Conservation (phyloP, 768 basidiomycete species). For the Boletus rex-veris region DNA sequence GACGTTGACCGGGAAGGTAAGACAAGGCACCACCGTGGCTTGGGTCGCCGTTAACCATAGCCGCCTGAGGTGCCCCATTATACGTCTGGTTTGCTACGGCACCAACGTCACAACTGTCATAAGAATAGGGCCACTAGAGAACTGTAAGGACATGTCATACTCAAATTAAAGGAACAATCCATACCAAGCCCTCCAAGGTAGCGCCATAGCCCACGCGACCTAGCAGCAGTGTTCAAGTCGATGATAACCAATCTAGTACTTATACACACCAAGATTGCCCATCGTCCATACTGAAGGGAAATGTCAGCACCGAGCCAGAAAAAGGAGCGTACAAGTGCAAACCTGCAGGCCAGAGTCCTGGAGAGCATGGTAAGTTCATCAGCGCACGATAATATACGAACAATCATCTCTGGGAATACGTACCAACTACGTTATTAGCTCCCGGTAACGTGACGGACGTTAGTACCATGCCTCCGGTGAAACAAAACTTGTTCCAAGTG, state of each 20-base stretch:
- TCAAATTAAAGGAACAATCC: slow-evolving; percentile 16
- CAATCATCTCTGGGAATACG: slow-evolving; percentile 1
- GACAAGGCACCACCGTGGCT: slow-evolving; percentile 55
- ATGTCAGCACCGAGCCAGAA: slow-evolving; percentile 11
- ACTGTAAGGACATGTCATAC: neutral
- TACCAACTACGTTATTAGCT: slow-evolving; percentile 48
- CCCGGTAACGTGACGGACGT: slow-evolving; percentile 69
- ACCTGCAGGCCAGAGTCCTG: slow-evolving; percentile 72
- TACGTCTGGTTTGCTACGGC: slow-evolving; percentile 81
- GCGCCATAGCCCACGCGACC: slow-evolving; percentile 89
- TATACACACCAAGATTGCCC: slow-evolving; percentile 65
- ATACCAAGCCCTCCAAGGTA: slow-evolving; percentile 75
- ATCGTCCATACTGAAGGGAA: slow-evolving; percentile 56
- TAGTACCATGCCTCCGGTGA: slow-evolving; percentile 82
- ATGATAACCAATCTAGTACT: neutral
- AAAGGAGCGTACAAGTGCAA: neutral
- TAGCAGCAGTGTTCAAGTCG: slow-evolving; percentile 9
- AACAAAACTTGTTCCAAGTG: slow-evolving; percentile 90
- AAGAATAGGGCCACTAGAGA: slow-evolving; percentile 74
- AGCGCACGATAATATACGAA: neutral
- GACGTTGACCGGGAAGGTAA: slow-evolving; percentile 82
- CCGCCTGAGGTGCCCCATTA: slow-evolving; percentile 58
- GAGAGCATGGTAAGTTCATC: neutral
- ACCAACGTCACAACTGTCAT: slow-evolving; percentile 91
- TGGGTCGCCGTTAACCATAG: slow-evolving; percentile 58